These are phyloP conservation scores for Dothideomycetes sp. DNA, from an alignment of 2,329 filamentous ascomycete genomes.

Conservation along the genomic window DNA sequence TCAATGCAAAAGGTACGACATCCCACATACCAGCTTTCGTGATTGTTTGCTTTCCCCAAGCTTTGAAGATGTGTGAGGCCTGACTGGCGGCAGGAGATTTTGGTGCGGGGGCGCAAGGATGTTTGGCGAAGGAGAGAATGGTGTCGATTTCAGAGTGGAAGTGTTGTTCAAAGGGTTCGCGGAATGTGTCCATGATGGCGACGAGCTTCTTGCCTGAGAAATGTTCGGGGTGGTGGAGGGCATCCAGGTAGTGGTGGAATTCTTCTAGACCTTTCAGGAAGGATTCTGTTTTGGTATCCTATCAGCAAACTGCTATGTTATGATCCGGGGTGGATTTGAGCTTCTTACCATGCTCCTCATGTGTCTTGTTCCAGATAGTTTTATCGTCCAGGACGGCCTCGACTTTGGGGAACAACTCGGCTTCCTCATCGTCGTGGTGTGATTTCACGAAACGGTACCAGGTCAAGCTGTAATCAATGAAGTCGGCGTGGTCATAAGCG, in stretches of 20 bases:
- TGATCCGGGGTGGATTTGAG: not conserved
- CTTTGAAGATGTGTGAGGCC: conserved; percentile 4
- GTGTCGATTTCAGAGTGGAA: conserved; percentile 6
- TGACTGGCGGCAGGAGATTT: not conserved
- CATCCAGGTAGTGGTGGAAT: not conserved
- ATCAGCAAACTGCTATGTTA: not conserved
- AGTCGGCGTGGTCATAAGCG: conserved; percentile 1
- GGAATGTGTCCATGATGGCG: conserved; percentile 8
- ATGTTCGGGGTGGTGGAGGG: not conserved
- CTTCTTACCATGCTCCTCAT: conserved; percentile 2
- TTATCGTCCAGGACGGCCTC: conserved; percentile 5
- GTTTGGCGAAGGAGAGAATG: not conserved
- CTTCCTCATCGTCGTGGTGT: conserved; percentile 10
- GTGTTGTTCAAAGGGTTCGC: not conserved
- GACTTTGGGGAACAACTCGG: conserved; percentile 9
- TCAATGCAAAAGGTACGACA: conserved; percentile 5
- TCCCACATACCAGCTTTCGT: conserved; percentile 10
- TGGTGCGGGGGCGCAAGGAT: not conserved
- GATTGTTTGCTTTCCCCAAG: conserved; percentile 10
- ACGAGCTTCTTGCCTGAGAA: conserved; percentile 1
- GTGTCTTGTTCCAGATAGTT: conserved; percentile 3
- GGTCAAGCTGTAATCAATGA: conserved; percentile 4
- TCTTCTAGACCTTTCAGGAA: conserved; percentile 2
- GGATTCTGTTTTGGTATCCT: not conserved
- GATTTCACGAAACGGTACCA: conserved; percentile 8